Percentiles rank a stretch among this genome's conserved stretches.
These are phyloP conservation scores for Blastobotrys arbuscula DNA, from an alignment of 1,139 yeast species.

Conservation along the genomic window DNA sequence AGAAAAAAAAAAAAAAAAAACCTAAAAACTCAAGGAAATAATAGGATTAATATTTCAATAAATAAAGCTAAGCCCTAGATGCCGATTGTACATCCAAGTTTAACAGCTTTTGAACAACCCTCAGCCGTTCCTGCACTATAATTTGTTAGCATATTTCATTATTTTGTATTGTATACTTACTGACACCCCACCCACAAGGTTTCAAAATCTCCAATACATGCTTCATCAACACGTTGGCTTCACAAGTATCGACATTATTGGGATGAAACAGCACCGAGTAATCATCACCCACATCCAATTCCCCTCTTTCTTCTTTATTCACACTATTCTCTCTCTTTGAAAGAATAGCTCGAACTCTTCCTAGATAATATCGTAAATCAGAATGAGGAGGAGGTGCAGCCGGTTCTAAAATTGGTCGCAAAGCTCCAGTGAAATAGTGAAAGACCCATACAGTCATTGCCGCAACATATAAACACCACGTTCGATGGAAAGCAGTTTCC, in stretches of 20 bases:
- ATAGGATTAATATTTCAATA: too few species aligned
- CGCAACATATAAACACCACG: conserved; percentile 26
- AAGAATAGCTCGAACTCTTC: conserved; percentile 17
- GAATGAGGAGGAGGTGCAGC: neutral
- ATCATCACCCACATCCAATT: neutral
- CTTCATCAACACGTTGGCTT: conserved; percentile 21
- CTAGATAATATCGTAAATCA: conserved; percentile 17
- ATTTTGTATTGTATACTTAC: neutral
- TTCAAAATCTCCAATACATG: conserved; percentile 18
- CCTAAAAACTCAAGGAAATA: too few species aligned
- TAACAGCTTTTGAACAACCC: conserved; percentile 5
- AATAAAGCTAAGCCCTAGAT: too few species aligned
- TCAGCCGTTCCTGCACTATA: conserved; percentile 13
- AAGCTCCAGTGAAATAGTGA: conserved; percentile 16
- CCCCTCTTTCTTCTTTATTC: neutral
- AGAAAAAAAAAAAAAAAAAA: too few species aligned
- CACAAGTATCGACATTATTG: conserved; percentile 15
- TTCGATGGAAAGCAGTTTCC: conserved; percentile 27
- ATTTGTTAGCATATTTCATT: conserved; percentile 7
- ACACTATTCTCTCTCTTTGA: neutral
- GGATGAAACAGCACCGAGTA: conserved; percentile 2
- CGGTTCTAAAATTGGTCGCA: neutral
- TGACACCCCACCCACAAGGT: conserved; percentile 24
- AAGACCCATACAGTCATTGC: conserved; percentile 24
- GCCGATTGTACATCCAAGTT: neutral